Evolutionary conservation across 352 stramenopile genomes (phyloP).

Genomic region (Phytophthora rubi): DNA sequence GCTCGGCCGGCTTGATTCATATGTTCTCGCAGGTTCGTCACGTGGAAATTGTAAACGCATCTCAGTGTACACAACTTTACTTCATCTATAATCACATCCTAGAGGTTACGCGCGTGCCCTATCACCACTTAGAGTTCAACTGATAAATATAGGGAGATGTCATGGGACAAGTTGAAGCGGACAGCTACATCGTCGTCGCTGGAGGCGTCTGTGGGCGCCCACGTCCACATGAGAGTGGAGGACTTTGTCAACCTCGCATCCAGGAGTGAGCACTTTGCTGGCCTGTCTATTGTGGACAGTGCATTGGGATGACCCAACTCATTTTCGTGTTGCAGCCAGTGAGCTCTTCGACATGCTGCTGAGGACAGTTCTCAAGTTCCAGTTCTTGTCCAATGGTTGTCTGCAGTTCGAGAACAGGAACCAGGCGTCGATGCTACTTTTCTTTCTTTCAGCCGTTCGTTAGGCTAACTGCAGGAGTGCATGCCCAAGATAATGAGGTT

Average conservation of each 20-base stretch:
- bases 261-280: constrained; percentile 1
- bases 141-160: background rate
- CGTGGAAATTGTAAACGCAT: background rate
- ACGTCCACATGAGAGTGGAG: constrained; percentile 14
- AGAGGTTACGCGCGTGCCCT: background rate
- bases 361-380: constrained; percentile 29
- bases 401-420: constrained; percentile 12
- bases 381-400: constrained; percentile 32
- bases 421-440: background rate
- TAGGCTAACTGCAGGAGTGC: constrained; percentile 29
- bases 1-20: background rate
- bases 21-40: background rate
- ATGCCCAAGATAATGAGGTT: constrained; percentile 44
- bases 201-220: background rate
- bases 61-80: no score
- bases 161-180: constrained; percentile 3
- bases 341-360: constrained; percentile 37
- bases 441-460: background rate
- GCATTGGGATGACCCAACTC: background rate
- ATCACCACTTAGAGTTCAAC: background rate
- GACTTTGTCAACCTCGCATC: constrained; percentile 8
- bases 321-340: constrained; percentile 1
- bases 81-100: background rate
- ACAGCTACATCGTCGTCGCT: constrained; percentile 21
- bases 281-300: background rate